phyloP scores from a whole-genome alignment of 2,329 filamentous ascomycete genomes.

The Fonsecaea pedrosoi region DNA sequence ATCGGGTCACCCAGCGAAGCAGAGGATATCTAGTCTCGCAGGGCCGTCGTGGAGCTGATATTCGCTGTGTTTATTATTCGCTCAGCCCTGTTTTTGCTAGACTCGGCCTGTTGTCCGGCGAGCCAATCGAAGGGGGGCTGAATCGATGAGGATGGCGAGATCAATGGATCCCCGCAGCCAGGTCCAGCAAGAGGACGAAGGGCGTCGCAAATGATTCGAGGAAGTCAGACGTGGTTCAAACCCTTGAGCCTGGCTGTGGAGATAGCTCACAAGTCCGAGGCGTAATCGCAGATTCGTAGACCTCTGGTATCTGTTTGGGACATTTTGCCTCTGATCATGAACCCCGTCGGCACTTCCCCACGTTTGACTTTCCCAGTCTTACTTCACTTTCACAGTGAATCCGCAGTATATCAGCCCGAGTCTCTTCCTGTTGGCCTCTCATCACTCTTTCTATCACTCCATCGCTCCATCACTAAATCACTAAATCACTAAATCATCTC shows the following conservation, averaged over 20 bases:
- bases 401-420: neutral
- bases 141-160: neutral
- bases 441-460: neutral
- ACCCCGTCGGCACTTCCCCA: neutral
- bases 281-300: neutral
- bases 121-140: neutral
- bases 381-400: neutral
- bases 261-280: conserved; percentile 19
- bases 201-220: conserved; percentile 7
- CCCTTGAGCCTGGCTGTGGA: neutral
- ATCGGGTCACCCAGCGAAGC: neutral
- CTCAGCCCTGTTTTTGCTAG: neutral
- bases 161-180: conserved; percentile 5
- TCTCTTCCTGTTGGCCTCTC: neutral
- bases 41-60: neutral
- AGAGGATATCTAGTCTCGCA: neutral
- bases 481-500: neutral
- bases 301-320: neutral
- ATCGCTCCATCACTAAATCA: neutral
- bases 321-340: conserved; percentile 7
- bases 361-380: neutral
- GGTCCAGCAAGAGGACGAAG: conserved; percentile 4
- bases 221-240: neutral
- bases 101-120: conserved; percentile 16
- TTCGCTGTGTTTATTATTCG: neutral